These are phyloP conservation scores for Aspergillus sp. DNA, from an alignment of 2,329 filamentous ascomycete species.

Conservation along the genomic window DNA sequence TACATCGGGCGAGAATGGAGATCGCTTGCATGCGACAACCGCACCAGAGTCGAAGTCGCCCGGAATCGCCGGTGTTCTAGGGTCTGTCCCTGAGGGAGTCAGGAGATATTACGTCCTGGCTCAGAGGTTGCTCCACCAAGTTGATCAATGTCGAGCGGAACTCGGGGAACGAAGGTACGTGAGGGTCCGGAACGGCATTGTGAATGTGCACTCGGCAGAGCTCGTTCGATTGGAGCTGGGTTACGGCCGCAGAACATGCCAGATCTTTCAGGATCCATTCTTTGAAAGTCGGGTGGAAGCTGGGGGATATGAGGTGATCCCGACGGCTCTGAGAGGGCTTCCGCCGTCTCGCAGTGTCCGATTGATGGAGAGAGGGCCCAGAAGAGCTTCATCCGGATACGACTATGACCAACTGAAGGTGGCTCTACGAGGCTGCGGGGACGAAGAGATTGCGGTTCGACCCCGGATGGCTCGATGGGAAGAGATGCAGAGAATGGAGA, in stretches of 20 bases:
- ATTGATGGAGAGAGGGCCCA: too few relatives aligned
- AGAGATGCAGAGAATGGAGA: too few relatives aligned
- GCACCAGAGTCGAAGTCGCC: not conserved
- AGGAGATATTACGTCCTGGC: not conserved
- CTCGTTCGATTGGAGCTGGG: not conserved
- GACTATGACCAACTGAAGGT: too few relatives aligned
- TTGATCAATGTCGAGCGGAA: not conserved
- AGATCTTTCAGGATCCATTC: not conserved
- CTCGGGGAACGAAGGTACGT: not conserved
- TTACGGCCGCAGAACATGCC: not conserved
- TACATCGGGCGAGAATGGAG: not conserved
- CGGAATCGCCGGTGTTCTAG: not conserved
- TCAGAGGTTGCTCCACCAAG: not conserved
- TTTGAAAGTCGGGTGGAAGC: not conserved
- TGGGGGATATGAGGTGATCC: too few relatives aligned
- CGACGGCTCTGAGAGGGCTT: too few relatives aligned
- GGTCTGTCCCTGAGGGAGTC: not conserved
- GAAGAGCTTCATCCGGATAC: too few relatives aligned
- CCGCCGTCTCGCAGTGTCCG: too few relatives aligned
- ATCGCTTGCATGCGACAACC: not conserved
- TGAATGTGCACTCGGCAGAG: not conserved
- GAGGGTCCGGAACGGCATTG: not conserved
- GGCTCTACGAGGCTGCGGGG: too few relatives aligned
- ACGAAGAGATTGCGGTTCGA: too few relatives aligned
- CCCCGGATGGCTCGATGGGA: too few relatives aligned